Conservation (phyloP, 805 yeast species). For the Blastobotrys mokoenaii region DNA sequence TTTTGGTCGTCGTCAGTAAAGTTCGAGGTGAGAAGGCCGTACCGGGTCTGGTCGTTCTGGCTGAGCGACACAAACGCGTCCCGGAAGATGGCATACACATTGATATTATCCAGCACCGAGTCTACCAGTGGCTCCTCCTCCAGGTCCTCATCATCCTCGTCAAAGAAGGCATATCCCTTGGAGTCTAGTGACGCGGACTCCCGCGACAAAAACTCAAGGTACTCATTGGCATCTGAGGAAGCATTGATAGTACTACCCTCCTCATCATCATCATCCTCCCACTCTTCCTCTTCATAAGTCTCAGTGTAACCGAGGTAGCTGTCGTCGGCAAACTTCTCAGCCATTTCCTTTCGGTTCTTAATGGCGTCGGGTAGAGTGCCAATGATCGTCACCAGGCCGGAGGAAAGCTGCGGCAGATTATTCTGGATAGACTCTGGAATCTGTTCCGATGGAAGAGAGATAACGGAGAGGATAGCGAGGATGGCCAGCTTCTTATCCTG, state of each 20-base stretch:
- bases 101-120: slow-evolving; percentile 69
- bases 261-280: slow-evolving; percentile 22
- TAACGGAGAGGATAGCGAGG: slow-evolving; percentile 54
- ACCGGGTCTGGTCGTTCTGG: slow-evolving; percentile 38
- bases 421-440: slow-evolving; percentile 26
- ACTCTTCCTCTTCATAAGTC: slow-evolving; percentile 17
- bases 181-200: slow-evolving; percentile 33
- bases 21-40: slow-evolving; percentile 39
- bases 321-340: slow-evolving; percentile 42
- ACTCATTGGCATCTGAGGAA: slow-evolving; percentile 34
- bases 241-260: slow-evolving; percentile 21
- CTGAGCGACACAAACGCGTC: slow-evolving; percentile 44
- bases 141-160: slow-evolving; percentile 61
- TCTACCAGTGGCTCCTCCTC: slow-evolving; percentile 76
- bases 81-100: slow-evolving; percentile 61
- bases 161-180: slow-evolving; percentile 21
- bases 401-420: slow-evolving; percentile 42
- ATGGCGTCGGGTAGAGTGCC: slow-evolving; percentile 66
- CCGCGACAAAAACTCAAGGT: slow-evolving; percentile 39
- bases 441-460: slow-evolving; percentile 28
- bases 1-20: slow-evolving; percentile 32
- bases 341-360: slow-evolving; percentile 50
- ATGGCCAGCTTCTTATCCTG: slow-evolving; percentile 72
- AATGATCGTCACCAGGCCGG: slow-evolving; percentile 43
- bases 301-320: slow-evolving; percentile 33